Base-by-base conservation (phyloP, 2,329 filamentous ascomycete genomes). In the Colletotrichum camelliae region DNA sequence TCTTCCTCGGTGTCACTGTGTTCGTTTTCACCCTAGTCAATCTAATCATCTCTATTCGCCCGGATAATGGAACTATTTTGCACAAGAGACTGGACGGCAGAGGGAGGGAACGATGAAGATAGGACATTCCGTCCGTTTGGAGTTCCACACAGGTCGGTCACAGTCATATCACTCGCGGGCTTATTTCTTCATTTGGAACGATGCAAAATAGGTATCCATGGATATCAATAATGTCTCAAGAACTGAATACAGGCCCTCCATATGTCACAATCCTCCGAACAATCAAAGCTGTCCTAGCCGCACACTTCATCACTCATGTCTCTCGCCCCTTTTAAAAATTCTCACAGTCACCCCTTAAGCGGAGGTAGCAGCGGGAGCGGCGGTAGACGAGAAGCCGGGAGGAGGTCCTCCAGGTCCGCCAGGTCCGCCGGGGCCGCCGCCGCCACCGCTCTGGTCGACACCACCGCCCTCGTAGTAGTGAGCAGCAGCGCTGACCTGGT, bases 381-480 rank as follows among this genome's bases (percentile, higher is more conserved):
- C 62, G 35, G 37, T 35, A 13, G 67, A 43, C 3, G 43, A 39
- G 18, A 68, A 37, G 60, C 58, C 57, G 12, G 31, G 43, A 29
- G 70, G 70, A 13, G 67, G 48, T 31, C 67, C 67, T 15, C 71
- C 71, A 39, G 61, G 61, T 21, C 61, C 61, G 9, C 67, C 58
- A 9, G 60, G 52, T 16, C 60, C 67, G 16, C 72, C 72, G 7
- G 70, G 74, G 37, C 37, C 18, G 7, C 65, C 74, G 24, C 74
- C 67, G 7, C 74, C 74, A 37, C 58, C 21, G 52, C 66, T 70
- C 70, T 65, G 65, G 58, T 73, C 74, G 39, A 74, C 74, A 12
- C 74, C 74, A 16, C 74, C 70, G 7, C 65, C 74, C 71, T 76
- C 74, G 60, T 76, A 27, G 24, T 70, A 76, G 57, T 76, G 74